Percentiles rank a stretch among this genome's conserved stretches.
phyloP scores from a whole-genome alignment of 2,329 filamentous ascomycete species.

The Claviceps sp. region DNA sequence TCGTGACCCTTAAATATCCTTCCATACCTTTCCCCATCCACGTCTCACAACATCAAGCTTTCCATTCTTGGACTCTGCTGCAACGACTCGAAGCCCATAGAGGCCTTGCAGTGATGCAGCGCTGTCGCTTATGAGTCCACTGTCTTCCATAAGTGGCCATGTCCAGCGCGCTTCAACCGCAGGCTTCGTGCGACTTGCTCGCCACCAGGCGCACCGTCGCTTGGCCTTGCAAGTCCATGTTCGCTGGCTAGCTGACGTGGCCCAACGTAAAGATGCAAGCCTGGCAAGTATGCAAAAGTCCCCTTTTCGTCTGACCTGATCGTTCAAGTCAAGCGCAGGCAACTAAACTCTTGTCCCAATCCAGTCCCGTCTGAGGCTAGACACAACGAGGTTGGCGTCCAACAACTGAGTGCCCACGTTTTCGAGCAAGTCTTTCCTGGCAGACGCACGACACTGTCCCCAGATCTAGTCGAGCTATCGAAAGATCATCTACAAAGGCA shows the following conservation, averaged over 20 bases:
- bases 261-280: conserved; percentile 12
- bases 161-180: conserved; percentile 28
- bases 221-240: conserved; percentile 21
- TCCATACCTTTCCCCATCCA: no score
- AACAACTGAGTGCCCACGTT: conserved; percentile 77
- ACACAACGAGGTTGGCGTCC: conserved; percentile 86
- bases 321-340: no score
- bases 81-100: conserved; percentile 4
- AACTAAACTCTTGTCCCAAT: not conserved
- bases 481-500: conserved; percentile 73
- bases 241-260: conserved; percentile 31
- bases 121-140: conserved; percentile 15
- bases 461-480: conserved; percentile 65
- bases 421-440: conserved; percentile 70
- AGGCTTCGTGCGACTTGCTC: conserved; percentile 38
- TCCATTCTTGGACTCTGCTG: not conserved
- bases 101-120: conserved; percentile 14
- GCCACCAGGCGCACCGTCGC: conserved; percentile 28
- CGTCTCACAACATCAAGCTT: not conserved
- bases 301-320: not conserved
- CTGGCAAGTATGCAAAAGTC: conserved; percentile 27
- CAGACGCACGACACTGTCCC: conserved; percentile 40
- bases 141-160: conserved; percentile 19
- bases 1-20: no score
- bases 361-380: conserved; percentile 45